phyloP scores from a whole-genome alignment of 805 yeast genomes.

The Diddensiella caesifluorescens region DNA sequence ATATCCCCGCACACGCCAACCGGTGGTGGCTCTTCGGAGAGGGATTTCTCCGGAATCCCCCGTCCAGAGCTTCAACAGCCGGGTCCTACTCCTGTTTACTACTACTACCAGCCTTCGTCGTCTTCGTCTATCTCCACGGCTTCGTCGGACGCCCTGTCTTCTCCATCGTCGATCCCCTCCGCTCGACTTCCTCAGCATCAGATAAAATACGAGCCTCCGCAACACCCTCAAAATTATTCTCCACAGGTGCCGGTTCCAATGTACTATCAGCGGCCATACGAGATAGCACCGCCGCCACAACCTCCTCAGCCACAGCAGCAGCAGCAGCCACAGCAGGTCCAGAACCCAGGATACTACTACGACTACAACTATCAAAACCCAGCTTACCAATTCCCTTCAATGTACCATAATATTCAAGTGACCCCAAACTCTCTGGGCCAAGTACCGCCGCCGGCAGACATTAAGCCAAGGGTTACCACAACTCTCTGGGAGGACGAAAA shows the following conservation, averaged over 20 bases:
- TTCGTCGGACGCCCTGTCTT: constrained; percentile 1
- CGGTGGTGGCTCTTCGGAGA: too few relatives aligned
- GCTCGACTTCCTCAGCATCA: constrained; percentile 9
- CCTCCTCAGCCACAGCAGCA: constrained; percentile 5
- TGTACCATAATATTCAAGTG: constrained; percentile 18
- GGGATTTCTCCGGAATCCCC: too few relatives aligned
- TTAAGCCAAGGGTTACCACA: constrained; percentile 58
- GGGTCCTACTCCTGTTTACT: neutral
- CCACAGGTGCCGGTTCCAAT: constrained; percentile 2
- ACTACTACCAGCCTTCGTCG: neutral
- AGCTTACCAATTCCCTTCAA: constrained; percentile 22
- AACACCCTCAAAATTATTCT: constrained; percentile 7
- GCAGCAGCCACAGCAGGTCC: constrained; percentile 9
- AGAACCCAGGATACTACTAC: neutral
- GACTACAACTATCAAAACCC: constrained; percentile 8
- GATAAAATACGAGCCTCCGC: constrained; percentile 4
- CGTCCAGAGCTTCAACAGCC: too few relatives aligned
- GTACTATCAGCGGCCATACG: constrained; percentile 4
- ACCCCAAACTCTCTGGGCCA: constrained; percentile 27
- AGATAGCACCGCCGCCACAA: constrained; percentile 3
- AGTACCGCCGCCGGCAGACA: constrained; percentile 27
- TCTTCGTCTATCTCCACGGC: neutral
- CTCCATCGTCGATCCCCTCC: constrained; percentile 2
- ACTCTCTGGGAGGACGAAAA: constrained; percentile 88
- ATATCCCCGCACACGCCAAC: too few relatives aligned